Evolutionary conservation across 306 rosid species (phyloP).

Genomic region (Sicyos edulis): DNA sequence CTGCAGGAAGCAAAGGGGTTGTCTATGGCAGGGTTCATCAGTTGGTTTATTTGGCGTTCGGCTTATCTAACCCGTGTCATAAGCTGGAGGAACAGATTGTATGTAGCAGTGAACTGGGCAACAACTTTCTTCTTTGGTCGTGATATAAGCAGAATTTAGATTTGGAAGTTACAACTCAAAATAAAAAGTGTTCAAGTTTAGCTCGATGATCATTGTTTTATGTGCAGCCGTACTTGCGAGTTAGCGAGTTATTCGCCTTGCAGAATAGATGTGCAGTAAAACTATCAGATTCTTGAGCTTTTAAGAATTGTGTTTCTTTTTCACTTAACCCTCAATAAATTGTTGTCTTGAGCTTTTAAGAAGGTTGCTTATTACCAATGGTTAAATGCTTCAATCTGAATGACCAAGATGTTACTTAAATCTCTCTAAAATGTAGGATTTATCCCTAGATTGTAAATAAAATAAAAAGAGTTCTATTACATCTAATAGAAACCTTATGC

Average conservation of each 20-base stretch:
- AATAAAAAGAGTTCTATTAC: too few species aligned
- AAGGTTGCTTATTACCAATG: neutral
- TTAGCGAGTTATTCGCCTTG: too few species aligned
- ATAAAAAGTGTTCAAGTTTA: neutral
- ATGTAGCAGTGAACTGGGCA: constrained; percentile 88
- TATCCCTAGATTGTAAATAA: too few species aligned
- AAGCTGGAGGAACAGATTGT: constrained; percentile 96
- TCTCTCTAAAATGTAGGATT: neutral
- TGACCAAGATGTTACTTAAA: neutral
- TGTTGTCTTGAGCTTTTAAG: too few species aligned
- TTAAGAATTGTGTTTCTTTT: too few species aligned
- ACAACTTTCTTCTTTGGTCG: constrained; percentile 85
- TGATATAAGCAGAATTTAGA: constrained; percentile 85
- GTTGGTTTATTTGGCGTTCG: constrained; percentile 91
- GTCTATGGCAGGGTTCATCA: constrained; percentile 70
- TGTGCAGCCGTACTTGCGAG: too few species aligned
- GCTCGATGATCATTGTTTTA: too few species aligned
- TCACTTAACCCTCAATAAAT: too few species aligned
- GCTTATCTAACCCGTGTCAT: constrained; percentile 81
- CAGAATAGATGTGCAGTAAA: too few species aligned
- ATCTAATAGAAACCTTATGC: too few species aligned
- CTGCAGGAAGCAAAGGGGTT: constrained; percentile 71
- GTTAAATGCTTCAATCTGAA: neutral
- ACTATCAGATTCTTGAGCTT: too few species aligned
- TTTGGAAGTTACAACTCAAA: constrained; percentile 22